phyloP scores from a whole-genome alignment of 306 rosid species.

The Mimosa pudica region DNA sequence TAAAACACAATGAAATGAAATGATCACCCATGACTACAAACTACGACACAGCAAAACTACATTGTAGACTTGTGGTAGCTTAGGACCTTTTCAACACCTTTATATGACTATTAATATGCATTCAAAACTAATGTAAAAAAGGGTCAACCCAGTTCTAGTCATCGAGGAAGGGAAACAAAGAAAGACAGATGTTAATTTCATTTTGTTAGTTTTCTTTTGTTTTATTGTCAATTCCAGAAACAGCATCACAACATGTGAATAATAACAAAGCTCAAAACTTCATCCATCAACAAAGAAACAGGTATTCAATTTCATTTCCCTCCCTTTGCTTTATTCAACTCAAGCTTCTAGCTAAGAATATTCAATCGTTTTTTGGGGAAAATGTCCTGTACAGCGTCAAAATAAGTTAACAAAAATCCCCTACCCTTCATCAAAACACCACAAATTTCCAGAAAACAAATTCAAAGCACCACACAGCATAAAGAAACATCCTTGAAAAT shows the following conservation, averaged over 20 bases:
- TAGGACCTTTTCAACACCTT: background rate
- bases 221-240: background rate
- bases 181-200: background rate
- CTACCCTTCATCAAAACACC: background rate
- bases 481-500: background rate
- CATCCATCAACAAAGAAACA: background rate
- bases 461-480: background rate
- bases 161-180: too few species aligned
- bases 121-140: background rate
- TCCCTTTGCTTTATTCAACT: background rate
- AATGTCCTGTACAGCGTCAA: background rate
- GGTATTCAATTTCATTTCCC: background rate
- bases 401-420: background rate
- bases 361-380: background rate
- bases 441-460: background rate
- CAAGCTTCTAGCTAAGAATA: slow-evolving; percentile 34
- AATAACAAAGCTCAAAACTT: background rate
- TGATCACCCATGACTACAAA: background rate
- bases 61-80: background rate
- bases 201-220: background rate
- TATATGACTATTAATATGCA: background rate
- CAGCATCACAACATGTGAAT: background rate
- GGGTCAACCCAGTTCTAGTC: too few species aligned
- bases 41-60: background rate
- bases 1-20: background rate